Evolutionary conservation across 2,329 filamentous ascomycete species (phyloP), one percentile per base, ranked within the genome.

Genomic region (Drechslera avenae): DNA sequence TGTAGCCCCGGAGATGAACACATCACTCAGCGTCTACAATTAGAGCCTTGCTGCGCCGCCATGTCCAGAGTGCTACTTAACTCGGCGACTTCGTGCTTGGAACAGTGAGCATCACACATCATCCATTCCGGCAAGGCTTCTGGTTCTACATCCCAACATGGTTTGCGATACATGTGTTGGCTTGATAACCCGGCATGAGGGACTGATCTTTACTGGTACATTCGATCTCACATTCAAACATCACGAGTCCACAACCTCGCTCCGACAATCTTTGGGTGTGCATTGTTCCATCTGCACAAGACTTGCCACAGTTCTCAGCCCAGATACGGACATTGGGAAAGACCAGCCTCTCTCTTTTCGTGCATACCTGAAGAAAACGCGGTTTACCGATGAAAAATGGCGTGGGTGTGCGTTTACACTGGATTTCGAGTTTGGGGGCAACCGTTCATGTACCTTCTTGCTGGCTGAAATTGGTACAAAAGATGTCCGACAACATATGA

Each of bases 201-300:
- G 55, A 23, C 16, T 23, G 7, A 9, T 41, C 3, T 37, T 34
- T 40, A 18, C 18, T 8, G 46, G 46, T 5, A 46, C 40, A 3
- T n/a, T 23, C 13, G 34, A 52, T 13, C 35, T 52, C 1, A 28
- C 9, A 5, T 60, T 59, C 18, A 18, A 54, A 3, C 57, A 60
- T 23, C 57, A 60, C 37, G 34, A 37, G 12, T 39, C 23, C 4
- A 50, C 21, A 30, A 34, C 18, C 4, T 16, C 34, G 1, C 45
- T 60, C 5, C 19, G 41, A 17, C 18, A 26, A n/a, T 59, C 57
- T 12, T n/a, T 18, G 9, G 14, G 35, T 8, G 18, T 30, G 4
- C 44, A 54, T 4, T 60, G 57, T 30, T 32, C 37, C 7, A 52
- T 60, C n/a, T 60, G 57, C 17, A 46, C 31, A 13, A 42, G 26